These are phyloP conservation scores for Pleomassaria siparia DNA, from an alignment of 2,329 filamentous ascomycete genomes.

Conservation along the genomic window DNA sequence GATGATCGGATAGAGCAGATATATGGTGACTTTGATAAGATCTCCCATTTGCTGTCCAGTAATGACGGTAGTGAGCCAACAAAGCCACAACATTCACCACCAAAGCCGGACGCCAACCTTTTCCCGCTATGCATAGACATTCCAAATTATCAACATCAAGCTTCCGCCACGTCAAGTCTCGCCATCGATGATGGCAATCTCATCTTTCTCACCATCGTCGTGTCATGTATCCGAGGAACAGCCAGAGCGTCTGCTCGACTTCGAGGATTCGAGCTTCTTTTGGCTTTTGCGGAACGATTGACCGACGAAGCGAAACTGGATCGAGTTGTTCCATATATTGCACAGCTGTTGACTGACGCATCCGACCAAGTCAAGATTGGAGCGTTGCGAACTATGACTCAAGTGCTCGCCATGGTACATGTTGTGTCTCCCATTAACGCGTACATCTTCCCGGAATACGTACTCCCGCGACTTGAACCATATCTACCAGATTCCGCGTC, in stretches of 20 bases:
- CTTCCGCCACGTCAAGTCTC: slow-evolving; percentile 61
- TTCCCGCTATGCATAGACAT: slow-evolving; percentile 86
- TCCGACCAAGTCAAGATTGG: slow-evolving; percentile 83
- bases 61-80: slow-evolving; percentile 53
- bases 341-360: slow-evolving; percentile 78
- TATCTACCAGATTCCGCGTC: slow-evolving; percentile 55
- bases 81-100: slow-evolving; percentile 32
- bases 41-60: slow-evolving; percentile 88
- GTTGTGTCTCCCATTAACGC: slow-evolving; percentile 78
- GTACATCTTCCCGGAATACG: slow-evolving; percentile 67
- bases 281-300: slow-evolving; percentile 87
- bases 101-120: slow-evolving; percentile 55
- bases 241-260: slow-evolving; percentile 84
- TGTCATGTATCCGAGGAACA: slow-evolving; percentile 85
- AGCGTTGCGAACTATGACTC: slow-evolving; percentile 82
- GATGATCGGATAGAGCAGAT: slow-evolving; percentile 94
- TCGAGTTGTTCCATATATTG: slow-evolving; percentile 85
- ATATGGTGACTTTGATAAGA: slow-evolving; percentile 95
- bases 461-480: slow-evolving; percentile 60
- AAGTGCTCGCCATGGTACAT: slow-evolving; percentile 77
- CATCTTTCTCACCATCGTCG: slow-evolving; percentile 86
- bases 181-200: slow-evolving; percentile 84
- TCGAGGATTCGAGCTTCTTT: slow-evolving; percentile 83
- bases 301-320: slow-evolving; percentile 97
- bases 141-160: slow-evolving; percentile 76